Conservation (phyloP, 768 basidiomycete species). For the Sistotremastrum niveocremeum region DNA sequence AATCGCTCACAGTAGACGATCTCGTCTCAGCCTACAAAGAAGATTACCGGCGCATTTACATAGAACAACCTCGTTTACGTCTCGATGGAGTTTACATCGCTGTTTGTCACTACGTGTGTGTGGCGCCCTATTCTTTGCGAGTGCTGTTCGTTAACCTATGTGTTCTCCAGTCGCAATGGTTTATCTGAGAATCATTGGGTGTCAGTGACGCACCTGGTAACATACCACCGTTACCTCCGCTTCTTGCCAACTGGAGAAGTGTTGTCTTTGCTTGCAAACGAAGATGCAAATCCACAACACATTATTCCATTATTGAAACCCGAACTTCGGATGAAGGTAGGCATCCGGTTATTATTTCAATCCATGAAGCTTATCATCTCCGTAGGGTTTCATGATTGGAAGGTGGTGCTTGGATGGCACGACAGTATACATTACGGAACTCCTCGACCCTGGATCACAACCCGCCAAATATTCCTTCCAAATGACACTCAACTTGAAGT, state of each 20-base stretch:
- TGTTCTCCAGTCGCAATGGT: slow-evolving; percentile 45
- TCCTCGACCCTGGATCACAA: slow-evolving; percentile 39
- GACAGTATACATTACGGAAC: slow-evolving; percentile 45
- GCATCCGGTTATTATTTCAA: not conserved
- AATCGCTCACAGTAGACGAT: slow-evolving; percentile 31
- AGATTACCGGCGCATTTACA: slow-evolving; percentile 63
- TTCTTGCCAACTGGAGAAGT: slow-evolving; percentile 83
- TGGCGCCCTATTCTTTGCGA: slow-evolving; percentile 2
- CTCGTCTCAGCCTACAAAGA: slow-evolving; percentile 39
- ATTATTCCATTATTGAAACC: slow-evolving; percentile 69
- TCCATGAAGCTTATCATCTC: not conserved
- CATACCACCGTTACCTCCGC: slow-evolving; percentile 86
- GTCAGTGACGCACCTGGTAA: slow-evolving; percentile 74
- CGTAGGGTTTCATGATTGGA: slow-evolving; percentile 58
- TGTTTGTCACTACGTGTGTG: slow-evolving; percentile 78
- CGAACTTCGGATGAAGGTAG: slow-evolving; percentile 63
- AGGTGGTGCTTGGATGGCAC: slow-evolving; percentile 57
- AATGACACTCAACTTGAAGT: slow-evolving; percentile 59
- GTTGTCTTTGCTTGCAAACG: slow-evolving; percentile 73
- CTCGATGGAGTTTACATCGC: slow-evolving; percentile 86
- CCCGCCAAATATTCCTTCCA: slow-evolving; percentile 50
- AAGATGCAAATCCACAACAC: slow-evolving; percentile 54
- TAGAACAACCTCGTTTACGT: slow-evolving; percentile 77
- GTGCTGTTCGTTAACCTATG: slow-evolving; percentile 3
- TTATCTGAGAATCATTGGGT: slow-evolving; percentile 80